A percentile compares a stretch with the other conserved stretches of the same genome.
Evolutionary conservation across 2,329 filamentous ascomycete genomes (phyloP).

Genomic region (Fusarium sp.): DNA sequence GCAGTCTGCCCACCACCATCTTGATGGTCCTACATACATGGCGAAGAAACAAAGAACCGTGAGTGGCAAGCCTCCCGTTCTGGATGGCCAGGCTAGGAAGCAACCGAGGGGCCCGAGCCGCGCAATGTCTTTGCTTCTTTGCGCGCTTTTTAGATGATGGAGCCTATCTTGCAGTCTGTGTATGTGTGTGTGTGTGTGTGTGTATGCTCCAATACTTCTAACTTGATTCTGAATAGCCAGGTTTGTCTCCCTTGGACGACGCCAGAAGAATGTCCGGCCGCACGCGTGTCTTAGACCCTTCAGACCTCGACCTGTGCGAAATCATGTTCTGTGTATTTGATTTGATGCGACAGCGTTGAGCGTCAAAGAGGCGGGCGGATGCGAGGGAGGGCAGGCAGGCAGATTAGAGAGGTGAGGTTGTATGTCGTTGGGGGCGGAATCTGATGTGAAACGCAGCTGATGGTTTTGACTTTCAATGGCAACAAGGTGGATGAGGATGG

Average conservation of each 20-base stretch:
- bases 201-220: background rate
- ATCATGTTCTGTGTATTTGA: constrained; percentile 14
- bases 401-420: too few species aligned
- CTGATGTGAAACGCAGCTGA: too few species aligned
- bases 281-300: constrained; percentile 41
- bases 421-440: too few species aligned
- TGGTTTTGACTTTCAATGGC: too few species aligned
- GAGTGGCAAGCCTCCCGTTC: constrained; percentile 23
- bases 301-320: constrained; percentile 1
- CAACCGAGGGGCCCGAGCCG: constrained; percentile 35
- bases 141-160: constrained; percentile 16
- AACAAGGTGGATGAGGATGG: too few species aligned
- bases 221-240: constrained; percentile 13
- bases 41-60: too few species aligned
- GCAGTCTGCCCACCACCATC: constrained; percentile 27
- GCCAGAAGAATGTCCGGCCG: constrained; percentile 9
- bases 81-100: constrained; percentile 15
- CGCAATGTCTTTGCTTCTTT: constrained; percentile 29
- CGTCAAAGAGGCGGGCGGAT: constrained; percentile 24
- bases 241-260: constrained; percentile 31
- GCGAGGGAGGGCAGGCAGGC: constrained; percentile 38
- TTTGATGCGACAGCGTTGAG: too few species aligned
- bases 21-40: too few species aligned
- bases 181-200: too few species aligned
- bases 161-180: too few species aligned